These are phyloP conservation scores for Pseudogymnoascus sp. DNA, from an alignment of 2,329 filamentous ascomycete genomes.

Conservation along the genomic window DNA sequence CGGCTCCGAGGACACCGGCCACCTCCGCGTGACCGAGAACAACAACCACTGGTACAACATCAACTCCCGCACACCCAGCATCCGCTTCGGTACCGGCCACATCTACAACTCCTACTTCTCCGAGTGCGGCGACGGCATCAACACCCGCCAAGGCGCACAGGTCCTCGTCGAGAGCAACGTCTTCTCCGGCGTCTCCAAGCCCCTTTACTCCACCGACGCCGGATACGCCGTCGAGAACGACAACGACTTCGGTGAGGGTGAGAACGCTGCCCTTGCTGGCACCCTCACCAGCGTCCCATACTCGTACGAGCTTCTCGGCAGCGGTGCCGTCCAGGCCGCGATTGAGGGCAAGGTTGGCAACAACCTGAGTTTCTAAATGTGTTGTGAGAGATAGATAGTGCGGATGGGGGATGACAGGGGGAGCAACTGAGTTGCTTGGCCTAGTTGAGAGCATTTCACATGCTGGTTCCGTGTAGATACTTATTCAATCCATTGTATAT, in stretches of 20 bases:
- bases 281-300: slow-evolving; percentile 47
- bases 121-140: slow-evolving; percentile 42
- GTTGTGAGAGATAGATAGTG: neutral
- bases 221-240: slow-evolving; percentile 37
- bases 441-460: neutral
- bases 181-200: slow-evolving; percentile 38
- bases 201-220: slow-evolving; percentile 37
- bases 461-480: neutral
- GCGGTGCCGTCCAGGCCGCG: slow-evolving; percentile 35
- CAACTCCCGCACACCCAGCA: slow-evolving; percentile 53
- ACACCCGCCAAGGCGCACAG: slow-evolving; percentile 49
- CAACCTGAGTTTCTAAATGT: slow-evolving; percentile 27
- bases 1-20: slow-evolving; percentile 48
- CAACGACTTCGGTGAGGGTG: slow-evolving; percentile 38
- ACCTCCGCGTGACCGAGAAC: slow-evolving; percentile 56
- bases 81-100: slow-evolving; percentile 61
- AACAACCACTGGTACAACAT: slow-evolving; percentile 60
- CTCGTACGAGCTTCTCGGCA: slow-evolving; percentile 43
- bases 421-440: neutral
- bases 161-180: slow-evolving; percentile 49
- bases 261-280: slow-evolving; percentile 41
- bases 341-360: slow-evolving; percentile 28
- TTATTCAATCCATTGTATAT: neutral
- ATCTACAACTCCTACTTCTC: slow-evolving; percentile 46
- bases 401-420: neutral